Evolutionary conservation across 768 basidiomycete species (phyloP), one percentile per base, ranked within the genome.

Genomic region (Psilocybe cyanescens): DNA sequence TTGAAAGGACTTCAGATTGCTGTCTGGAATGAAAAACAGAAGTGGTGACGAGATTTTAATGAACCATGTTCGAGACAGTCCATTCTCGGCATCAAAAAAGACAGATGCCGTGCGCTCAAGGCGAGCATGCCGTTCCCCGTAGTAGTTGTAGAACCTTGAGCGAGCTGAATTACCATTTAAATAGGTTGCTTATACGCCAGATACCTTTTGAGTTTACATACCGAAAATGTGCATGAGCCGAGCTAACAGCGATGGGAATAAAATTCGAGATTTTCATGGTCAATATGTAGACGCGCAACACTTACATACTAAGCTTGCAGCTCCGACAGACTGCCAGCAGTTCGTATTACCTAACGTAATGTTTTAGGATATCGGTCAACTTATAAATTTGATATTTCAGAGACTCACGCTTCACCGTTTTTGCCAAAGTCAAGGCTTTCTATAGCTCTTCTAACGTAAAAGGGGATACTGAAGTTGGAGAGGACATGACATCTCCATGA

Each of bases 91-190:
- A 16, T 53, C 41, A 8, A 47, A 63, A 59, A 79, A 71, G 17
- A 85, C 71, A 6, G 78, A 81, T 60, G 78, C 74, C 51, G 77
- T 75, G 2, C 78, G 73, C 37, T 75, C 68, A 8, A 85, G 69
- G 2, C 84, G 80, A 4, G 79, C 82, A 44, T 68, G 65, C 3
- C 74, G 73, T 62, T 83, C 78, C 2, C 84, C 83, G 60, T 82
- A 73, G 58, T 80, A 79, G 66, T 84, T 76, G 44, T 76, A 68
- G 49, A 82, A 83, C 33, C 54, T 71, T 68, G 77, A 71, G 3
- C 72, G 74, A 17, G 68, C 79, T 80, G 30, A 9, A 50, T 19
- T 37, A 51, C 7, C 11, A 29, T n/a, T 16, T 9, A 4, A 49
- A 1, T n/a, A 30, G 3, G 19, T 8, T 19, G 17, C 24, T 24